Evolutionary conservation across 805 yeast genomes (phyloP).

Genomic region (Dipodascopsis uninucleata): DNA sequence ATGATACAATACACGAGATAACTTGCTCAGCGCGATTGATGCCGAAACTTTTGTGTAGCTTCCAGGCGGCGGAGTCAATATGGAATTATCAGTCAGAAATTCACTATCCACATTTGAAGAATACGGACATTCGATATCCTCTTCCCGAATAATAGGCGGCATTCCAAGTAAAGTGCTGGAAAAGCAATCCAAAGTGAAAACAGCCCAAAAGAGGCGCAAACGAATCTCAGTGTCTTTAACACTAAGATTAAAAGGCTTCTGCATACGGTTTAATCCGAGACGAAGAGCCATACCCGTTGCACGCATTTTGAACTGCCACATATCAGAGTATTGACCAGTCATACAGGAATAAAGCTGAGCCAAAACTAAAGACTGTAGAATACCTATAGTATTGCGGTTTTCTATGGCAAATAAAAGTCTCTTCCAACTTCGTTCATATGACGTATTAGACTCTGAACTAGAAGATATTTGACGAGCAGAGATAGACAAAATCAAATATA

Average conservation of each 20-base stretch:
- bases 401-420: conserved; percentile 22
- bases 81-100: conserved; percentile 19
- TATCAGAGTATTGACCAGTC: conserved; percentile 66
- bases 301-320: conserved; percentile 72
- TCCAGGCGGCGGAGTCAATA: conserved; percentile 33
- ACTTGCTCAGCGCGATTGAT: conserved; percentile 20
- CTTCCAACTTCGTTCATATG: conserved; percentile 32
- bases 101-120: conserved; percentile 45
- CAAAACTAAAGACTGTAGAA: conserved; percentile 60
- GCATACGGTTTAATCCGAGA: conserved; percentile 78
- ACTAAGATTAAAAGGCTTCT: conserved; percentile 43
- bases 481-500: conserved; percentile 33
- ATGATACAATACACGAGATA: conserved; percentile 52
- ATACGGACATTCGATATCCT: conserved; percentile 79
- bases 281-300: conserved; percentile 82
- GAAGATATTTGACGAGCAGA: conserved; percentile 29
- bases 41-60: conserved; percentile 22
- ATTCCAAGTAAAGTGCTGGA: conserved; percentile 75
- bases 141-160: conserved; percentile 74
- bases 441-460: conserved; percentile 9
- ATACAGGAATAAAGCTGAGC: conserved; percentile 68
- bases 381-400: conserved; percentile 29
- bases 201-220: conserved; percentile 79
- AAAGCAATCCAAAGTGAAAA: conserved; percentile 71
- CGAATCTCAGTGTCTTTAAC: conserved; percentile 81